Base-by-base conservation (phyloP, 2,329 filamentous ascomycete genomes). In the Didymella glomerata region DNA sequence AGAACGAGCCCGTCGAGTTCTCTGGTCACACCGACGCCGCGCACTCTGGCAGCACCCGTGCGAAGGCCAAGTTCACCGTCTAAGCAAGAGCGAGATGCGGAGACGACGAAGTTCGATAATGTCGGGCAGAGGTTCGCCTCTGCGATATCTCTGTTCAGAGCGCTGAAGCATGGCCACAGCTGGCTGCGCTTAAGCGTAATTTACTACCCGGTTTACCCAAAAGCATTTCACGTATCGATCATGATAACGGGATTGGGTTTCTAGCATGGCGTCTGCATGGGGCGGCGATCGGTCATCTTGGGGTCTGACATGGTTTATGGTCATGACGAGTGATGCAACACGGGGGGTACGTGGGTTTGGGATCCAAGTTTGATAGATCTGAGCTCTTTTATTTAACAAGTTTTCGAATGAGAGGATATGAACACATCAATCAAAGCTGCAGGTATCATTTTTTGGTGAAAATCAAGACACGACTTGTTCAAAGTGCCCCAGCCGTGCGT, bases 21-120 rank as follows among this genome's bases (percentile, higher is more conserved):
- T 96, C 92, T 20, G 95, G 95, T 61, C 95, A 99, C 82, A 96
- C 92, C 18, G 96, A 99, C 70, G 91, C 91, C 69, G 94, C 95
- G 36, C 91, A 96, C 77, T 88, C 90, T 61, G 95, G 95, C 68
- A 97, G 93, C 81, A 97, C 92, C 60, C 89, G 96, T 71, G 95
- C 95, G 57, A 98, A 96, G 85, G 91, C 95, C 71, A 99, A 97
- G 85, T 92, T 92, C 79, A 84, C 85, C 49, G 93, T 93, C 73
- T 97, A 90, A 72, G 48, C 40, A 8, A n/a, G 34, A 38, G 25
- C 32, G 28, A 40, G 24, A 16, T 7, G 47, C 27, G 16, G 46
- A 41, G 24, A 41, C 22, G 32, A 41, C 28, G 22, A 44, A 38
- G 6, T 38, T 7, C 34, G 34, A 41, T 27, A 30, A 54, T 47